Percentiles rank a stretch among this genome's conserved stretches.
phyloP scores from a whole-genome alignment of 371 early-diverging fungal species.

The Rhizopus delemar region DNA sequence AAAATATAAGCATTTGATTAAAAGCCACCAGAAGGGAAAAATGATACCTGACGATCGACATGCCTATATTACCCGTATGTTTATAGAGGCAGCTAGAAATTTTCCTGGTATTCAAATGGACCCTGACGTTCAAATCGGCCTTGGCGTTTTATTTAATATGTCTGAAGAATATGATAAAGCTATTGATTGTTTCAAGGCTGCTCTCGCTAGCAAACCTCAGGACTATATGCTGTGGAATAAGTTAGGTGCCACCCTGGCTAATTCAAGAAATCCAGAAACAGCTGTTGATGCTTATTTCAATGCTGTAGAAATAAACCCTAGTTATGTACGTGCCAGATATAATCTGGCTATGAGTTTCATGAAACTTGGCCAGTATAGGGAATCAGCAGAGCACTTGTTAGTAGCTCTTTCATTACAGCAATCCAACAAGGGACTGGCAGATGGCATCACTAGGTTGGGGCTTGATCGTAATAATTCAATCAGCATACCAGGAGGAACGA shows the following conservation, averaged over 20 bases:
- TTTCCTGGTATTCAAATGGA: conserved; percentile 71
- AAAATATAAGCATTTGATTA: conserved; percentile 52
- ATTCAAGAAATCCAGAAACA: conserved; percentile 62
- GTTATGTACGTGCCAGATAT: conserved; percentile 90
- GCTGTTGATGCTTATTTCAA: conserved; percentile 90
- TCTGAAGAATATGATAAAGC: conserved; percentile 87
- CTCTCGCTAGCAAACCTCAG: conserved; percentile 76
- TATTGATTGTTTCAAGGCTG: conserved; percentile 92
- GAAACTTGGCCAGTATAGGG: conserved; percentile 79
- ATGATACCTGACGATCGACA: conserved; percentile 46
- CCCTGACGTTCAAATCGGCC: conserved; percentile 85
- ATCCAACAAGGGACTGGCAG: conserved; percentile 51
- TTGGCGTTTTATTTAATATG: conserved; percentile 89
- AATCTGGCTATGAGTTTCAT: conserved; percentile 91
- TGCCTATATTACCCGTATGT: conserved; percentile 64
- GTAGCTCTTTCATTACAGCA: conserved; percentile 78
- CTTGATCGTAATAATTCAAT: conserved; percentile 21
- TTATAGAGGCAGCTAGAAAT: conserved; percentile 71
- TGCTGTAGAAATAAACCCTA: conserved; percentile 88
- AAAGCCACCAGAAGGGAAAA: conserved; percentile 1
- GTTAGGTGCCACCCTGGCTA: conserved; percentile 92
- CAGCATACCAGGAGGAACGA: conserved; percentile 54
- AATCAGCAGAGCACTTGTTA: conserved; percentile 89
- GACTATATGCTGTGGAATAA: conserved; percentile 94
- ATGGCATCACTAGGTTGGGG: conserved; percentile 69